Conservation (phyloP, 2,329 filamentous ascomycete genomes). For the Rhinocladiella mackenziei region DNA sequence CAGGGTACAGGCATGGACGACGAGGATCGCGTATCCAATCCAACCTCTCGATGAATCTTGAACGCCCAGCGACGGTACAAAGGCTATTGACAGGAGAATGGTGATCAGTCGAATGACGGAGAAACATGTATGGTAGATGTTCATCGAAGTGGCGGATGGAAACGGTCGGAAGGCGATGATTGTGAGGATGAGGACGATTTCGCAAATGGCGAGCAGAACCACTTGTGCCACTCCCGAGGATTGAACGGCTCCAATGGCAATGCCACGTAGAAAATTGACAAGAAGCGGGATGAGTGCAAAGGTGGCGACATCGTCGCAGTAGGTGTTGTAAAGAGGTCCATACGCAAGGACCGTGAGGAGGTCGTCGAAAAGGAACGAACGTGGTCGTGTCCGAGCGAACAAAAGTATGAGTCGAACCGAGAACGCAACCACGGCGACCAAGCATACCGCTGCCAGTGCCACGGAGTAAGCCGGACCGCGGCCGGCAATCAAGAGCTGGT, state of each 20-base stretch:
- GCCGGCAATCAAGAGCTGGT: conserved; percentile 75
- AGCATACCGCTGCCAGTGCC: conserved; percentile 68
- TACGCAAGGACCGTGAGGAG: conserved; percentile 84
- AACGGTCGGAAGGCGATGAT: conserved; percentile 88
- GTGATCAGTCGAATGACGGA: conserved; percentile 70
- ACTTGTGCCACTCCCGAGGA: conserved; percentile 90
- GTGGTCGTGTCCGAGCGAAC: conserved; percentile 74
- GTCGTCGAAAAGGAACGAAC: conserved; percentile 88
- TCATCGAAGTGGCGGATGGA: conserved; percentile 91
- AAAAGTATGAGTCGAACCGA: conserved; percentile 74
- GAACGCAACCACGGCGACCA: conserved; percentile 69
- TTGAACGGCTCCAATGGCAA: conserved; percentile 89
- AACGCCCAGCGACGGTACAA: conserved; percentile 77
- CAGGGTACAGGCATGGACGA: conserved; percentile 79
- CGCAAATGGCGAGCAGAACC: conserved; percentile 86
- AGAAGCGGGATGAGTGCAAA: conserved; percentile 86
- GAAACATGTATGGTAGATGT: conserved; percentile 87
- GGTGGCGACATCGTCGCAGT: conserved; percentile 84
- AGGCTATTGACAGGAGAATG: conserved; percentile 72
- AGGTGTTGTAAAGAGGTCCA: conserved; percentile 94
- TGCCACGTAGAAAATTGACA: conserved; percentile 77
- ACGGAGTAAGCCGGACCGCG: conserved; percentile 67
- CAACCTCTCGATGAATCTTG: conserved; percentile 78
- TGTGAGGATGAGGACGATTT: conserved; percentile 83
- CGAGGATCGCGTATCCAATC: conserved; percentile 88